Evolutionary conservation across 106 monocot genomes (phyloP).

Genomic region (Dendrobium nobile): DNA sequence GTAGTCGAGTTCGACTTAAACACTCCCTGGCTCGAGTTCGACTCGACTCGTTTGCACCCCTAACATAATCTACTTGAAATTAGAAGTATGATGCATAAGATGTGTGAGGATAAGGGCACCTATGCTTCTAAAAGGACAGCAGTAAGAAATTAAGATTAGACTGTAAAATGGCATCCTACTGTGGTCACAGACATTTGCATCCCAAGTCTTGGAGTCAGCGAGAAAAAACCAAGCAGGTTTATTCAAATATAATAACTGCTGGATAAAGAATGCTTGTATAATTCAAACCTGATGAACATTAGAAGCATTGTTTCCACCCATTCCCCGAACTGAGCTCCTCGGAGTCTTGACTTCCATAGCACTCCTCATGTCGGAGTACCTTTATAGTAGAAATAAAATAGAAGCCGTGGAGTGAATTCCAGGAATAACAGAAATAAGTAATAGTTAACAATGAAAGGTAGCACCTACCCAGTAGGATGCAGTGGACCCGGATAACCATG

Average conservation of each 20-base stretch:
- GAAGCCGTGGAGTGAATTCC: not conserved
- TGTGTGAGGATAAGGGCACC: too few relatives aligned
- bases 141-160: too few relatives aligned
- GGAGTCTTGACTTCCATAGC: not conserved
- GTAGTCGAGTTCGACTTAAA: too few relatives aligned
- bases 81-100: too few relatives aligned
- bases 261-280: not conserved
- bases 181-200: not conserved
- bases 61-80: too few relatives aligned
- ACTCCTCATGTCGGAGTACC: not conserved
- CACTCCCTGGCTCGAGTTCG: too few relatives aligned
- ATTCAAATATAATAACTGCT: not conserved
- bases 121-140: too few relatives aligned
- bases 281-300: conserved; percentile 4
- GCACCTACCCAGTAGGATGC: conserved; percentile 3
- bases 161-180: not conserved
- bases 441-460: not conserved
- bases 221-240: not conserved
- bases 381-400: not conserved
- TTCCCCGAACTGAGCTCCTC: not conserved
- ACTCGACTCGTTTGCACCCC: too few relatives aligned
- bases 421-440: not conserved
- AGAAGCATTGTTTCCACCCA: conserved; percentile 1
- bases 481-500: not conserved
- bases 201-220: not conserved